A percentile compares a stretch with the other conserved stretches of the same genome.
phyloP scores from a whole-genome alignment of 2,329 filamentous ascomycete genomes.

The Trichoderma sp. region DNA sequence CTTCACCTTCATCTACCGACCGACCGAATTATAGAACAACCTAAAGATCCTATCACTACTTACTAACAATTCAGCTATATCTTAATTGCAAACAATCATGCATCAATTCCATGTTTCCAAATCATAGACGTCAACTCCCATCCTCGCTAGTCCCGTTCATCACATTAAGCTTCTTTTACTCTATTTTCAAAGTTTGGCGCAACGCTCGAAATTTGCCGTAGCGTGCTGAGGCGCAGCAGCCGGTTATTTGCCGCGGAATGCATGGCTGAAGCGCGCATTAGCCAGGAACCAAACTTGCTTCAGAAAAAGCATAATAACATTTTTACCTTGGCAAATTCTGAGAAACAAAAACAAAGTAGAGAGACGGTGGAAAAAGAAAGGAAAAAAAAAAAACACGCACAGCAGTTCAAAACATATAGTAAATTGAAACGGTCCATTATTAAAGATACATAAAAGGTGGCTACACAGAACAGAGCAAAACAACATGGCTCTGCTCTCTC shows the following conservation, averaged over 20 bases:
- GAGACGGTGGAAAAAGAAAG: too few relatives aligned
- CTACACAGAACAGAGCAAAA: not conserved
- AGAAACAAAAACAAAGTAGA: too few relatives aligned
- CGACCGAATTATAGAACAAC: too few relatives aligned
- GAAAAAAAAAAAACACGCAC: not conserved
- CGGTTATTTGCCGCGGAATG: not conserved
- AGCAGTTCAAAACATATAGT: not conserved
- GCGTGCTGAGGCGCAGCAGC: not conserved
- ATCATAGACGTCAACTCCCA: not conserved
- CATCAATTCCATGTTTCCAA: not conserved
- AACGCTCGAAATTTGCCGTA: not conserved
- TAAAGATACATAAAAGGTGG: conserved; percentile 14
- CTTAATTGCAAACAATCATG: not conserved
- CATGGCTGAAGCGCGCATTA: not conserved
- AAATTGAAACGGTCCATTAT: conserved; percentile 18
- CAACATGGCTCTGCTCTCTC: not conserved
- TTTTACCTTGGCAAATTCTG: too few relatives aligned
- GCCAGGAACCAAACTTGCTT: not conserved
- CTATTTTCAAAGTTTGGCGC: not conserved
- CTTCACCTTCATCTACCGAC: not conserved
- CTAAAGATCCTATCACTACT: too few relatives aligned
- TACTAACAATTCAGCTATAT: too few relatives aligned
- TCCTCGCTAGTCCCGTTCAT: not conserved
- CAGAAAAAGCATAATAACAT: not conserved
- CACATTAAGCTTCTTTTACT: conserved; percentile 8